Conservation (phyloP, 2,329 filamentous ascomycete genomes). For the Nothopassalora personata region DNA sequence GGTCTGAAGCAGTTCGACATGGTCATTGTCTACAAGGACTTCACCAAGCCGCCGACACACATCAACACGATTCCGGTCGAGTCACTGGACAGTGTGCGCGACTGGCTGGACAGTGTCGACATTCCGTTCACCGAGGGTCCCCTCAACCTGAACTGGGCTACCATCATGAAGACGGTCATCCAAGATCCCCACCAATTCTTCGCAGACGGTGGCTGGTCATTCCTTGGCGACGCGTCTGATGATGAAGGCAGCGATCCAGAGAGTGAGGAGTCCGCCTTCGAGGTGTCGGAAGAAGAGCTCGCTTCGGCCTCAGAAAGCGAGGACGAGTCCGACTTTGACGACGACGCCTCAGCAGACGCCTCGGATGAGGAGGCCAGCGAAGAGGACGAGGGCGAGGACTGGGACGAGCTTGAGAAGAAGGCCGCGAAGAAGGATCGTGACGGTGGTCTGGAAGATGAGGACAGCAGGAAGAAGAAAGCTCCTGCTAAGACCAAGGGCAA, state of each 20-base stretch:
- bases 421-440: conserved; percentile 61
- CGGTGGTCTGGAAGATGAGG: conserved; percentile 49
- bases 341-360: conserved; percentile 77
- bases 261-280: conserved; percentile 86
- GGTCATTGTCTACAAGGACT: conserved; percentile 98
- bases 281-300: conserved; percentile 80
- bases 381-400: conserved; percentile 75
- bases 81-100: conserved; percentile 88
- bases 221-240: conserved; percentile 82
- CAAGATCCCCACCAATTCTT: conserved; percentile 94
- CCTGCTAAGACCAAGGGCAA: conserved; percentile 18
- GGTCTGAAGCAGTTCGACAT: conserved; percentile 98
- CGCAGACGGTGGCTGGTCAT: conserved; percentile 88
- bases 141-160: conserved; percentile 96
- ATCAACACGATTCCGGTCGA: conserved; percentile 98
- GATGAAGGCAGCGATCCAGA: conserved; percentile 71
- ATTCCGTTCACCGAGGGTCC: conserved; percentile 92
- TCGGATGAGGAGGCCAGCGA: conserved; percentile 59
- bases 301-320: conserved; percentile 72
- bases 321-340: conserved; percentile 89
- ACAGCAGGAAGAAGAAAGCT: conserved; percentile 50
- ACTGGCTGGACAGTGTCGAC: conserved; percentile 93
- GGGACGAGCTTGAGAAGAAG: conserved; percentile 88
- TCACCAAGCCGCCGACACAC: conserved; percentile 80
- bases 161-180: conserved; percentile 98